Base-by-base conservation (phyloP, 1,139 yeast genomes). In the Sugiyamaella novakii region DNA sequence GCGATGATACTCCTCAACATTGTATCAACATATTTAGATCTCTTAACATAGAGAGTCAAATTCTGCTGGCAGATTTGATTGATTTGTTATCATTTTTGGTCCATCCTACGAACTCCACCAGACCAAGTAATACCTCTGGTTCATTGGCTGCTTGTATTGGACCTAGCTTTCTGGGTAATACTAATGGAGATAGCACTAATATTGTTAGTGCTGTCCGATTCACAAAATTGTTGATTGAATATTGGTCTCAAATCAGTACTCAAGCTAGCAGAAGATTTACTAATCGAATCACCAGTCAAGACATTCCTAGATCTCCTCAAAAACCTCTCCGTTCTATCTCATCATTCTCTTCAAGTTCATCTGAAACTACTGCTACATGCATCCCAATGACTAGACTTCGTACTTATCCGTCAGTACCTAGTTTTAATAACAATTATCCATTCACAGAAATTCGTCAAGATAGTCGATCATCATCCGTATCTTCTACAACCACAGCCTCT, bases 141-240 rank as follows among this genome's bases (percentile, higher is more conserved):
- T 44, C 55, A 7, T 45, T 68, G 8, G 66, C 70, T 11, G 56
- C 58, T 17, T 57, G 63, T 11, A 53, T 70, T 17, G 68, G 68
- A 0, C 70, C 72, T 1, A 56, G 69, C 17, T 49, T 69, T 28
- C 46, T 64, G 19, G 68, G 71, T 10, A 69, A 41, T 22, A 24
- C 38, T 8, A 33, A 25, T 15, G 38, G 31, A 19, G 31, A 41
- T 22, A 41, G 30, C 15, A 17, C 38, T 22, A 24, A 43, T 52
- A 36, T 49, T 11, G 59, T 64, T 8, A 54, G 62, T 10, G 62
- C 63, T 0, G 51, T 57, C 1, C 52, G 68, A 5, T 57, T 63
- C 24, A 48, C 61, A 5, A 47, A 61, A 10, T 60, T 59, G 21
- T 49, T 67, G 22, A 49, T 66, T 29, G 68, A 64, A n/a, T 47